Evolutionary conservation across 2,329 filamentous ascomycete genomes (phyloP).

Genomic region (Aspergillus udagawae): DNA sequence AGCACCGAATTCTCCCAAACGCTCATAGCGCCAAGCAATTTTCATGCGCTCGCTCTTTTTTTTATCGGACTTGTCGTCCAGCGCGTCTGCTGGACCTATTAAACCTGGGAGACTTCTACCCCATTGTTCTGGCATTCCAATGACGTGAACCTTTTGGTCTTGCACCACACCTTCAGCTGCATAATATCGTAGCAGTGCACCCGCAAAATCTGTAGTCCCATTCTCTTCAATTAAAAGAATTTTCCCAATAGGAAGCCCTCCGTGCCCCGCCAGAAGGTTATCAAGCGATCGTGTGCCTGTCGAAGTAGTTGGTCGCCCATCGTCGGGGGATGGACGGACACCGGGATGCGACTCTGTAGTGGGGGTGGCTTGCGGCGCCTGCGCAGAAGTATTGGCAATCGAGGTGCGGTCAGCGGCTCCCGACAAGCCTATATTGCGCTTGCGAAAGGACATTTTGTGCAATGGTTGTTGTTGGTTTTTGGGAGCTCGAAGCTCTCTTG

Average conservation of each 20-base stretch:
- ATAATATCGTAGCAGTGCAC: conserved; percentile 79
- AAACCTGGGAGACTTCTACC: conserved; percentile 77
- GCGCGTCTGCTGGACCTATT: conserved; percentile 46
- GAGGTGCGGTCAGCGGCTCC: conserved; percentile 34
- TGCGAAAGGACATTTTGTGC: conserved; percentile 61
- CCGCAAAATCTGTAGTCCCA: conserved; percentile 90
- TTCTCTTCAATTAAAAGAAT: conserved; percentile 79
- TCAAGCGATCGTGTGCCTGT: conserved; percentile 87
- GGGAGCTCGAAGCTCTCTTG: conserved; percentile 6
- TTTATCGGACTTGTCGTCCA: conserved; percentile 40
- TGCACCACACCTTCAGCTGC: conserved; percentile 91
- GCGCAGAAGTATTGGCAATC: conserved; percentile 22
- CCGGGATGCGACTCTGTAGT: conserved; percentile 42
- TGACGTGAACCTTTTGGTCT: conserved; percentile 80
- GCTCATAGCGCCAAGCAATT: conserved; percentile 97
- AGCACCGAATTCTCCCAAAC: conserved; percentile 66
- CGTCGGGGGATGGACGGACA: conserved; percentile 79
- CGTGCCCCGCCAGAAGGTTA: conserved; percentile 77
- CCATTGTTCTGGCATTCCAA: conserved; percentile 79
- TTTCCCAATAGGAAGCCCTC: conserved; percentile 76
- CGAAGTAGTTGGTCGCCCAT: conserved; percentile 83
- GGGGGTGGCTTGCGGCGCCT: conserved; percentile 25
- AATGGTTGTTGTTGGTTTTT: conserved; percentile 2
- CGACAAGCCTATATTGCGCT: conserved; percentile 59
- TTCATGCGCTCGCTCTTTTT: conserved; percentile 78